Evolutionary conservation across 2,329 filamentous ascomycete genomes (phyloP).

Genomic region (Apiospora koreana): DNA sequence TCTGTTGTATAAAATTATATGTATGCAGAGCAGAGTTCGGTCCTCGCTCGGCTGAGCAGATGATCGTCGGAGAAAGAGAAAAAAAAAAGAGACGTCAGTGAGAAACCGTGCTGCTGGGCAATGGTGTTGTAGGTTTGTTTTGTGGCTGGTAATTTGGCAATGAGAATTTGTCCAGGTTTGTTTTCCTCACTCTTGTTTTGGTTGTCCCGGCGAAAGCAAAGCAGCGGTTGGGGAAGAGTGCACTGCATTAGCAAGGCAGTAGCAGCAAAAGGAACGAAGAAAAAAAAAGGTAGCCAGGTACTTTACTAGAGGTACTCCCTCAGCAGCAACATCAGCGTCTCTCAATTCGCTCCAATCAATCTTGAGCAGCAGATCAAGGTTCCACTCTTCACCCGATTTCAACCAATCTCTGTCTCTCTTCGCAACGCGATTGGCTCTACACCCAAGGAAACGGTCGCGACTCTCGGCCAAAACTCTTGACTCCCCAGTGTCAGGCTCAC

Average conservation of each 20-base stretch:
- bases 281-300: no score
- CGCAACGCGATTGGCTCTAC: conserved; percentile 1
- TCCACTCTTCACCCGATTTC: not conserved
- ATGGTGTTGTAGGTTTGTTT: conserved; percentile 8
- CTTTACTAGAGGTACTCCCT: not conserved
- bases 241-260: not conserved
- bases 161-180: conserved; percentile 11
- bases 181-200: conserved; percentile 10
- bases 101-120: conserved; percentile 2
- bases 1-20: not conserved
- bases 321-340: no score
- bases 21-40: not conserved
- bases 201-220: conserved; percentile 11
- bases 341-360: not conserved
- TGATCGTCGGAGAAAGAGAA: not conserved
- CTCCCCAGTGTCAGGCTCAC: not conserved
- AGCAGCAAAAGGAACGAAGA: not conserved
- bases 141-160: conserved; percentile 11
- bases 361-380: not conserved
- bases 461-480: not conserved
- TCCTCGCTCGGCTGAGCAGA: not conserved
- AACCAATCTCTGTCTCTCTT: not conserved
- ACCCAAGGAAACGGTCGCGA: conserved; percentile 2
- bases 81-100: conserved; percentile 1
- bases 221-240: not conserved